These are phyloP conservation scores for Candida piceae DNA, from an alignment of 805 yeast species.

Conservation along the genomic window DNA sequence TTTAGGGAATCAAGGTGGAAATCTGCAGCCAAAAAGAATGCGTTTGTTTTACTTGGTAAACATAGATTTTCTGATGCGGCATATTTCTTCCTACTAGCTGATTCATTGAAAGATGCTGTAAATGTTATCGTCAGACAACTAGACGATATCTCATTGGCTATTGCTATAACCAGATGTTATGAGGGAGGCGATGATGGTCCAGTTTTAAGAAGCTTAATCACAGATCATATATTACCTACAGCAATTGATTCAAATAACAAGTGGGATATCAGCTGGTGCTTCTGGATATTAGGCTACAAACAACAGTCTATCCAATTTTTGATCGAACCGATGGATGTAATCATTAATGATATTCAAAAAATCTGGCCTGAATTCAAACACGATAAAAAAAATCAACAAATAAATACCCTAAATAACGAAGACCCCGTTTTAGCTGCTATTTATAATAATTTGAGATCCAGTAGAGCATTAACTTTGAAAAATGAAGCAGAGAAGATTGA, in stretches of 20 bases:
- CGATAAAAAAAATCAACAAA: conserved; percentile 34
- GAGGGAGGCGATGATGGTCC: conserved; percentile 56
- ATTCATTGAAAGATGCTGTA: conserved; percentile 68
- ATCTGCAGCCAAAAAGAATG: conserved; percentile 87
- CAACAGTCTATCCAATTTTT: conserved; percentile 57
- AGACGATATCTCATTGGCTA: conserved; percentile 65
- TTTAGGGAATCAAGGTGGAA: conserved; percentile 74
- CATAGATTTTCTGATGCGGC: conserved; percentile 89
- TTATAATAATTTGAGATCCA: conserved; percentile 55
- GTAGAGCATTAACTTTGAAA: conserved; percentile 42
- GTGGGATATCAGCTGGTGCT: conserved; percentile 80
- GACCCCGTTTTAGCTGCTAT: conserved; percentile 78
- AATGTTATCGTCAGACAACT: conserved; percentile 66
- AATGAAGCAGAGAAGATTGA: conserved; percentile 45
- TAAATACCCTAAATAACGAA: conserved; percentile 34
- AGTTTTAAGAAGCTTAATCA: conserved; percentile 44
- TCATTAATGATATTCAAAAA: conserved; percentile 26
- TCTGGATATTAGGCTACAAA: conserved; percentile 55
- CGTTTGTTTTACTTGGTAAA: conserved; percentile 82
- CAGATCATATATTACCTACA: conserved; percentile 44
- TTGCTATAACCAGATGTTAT: conserved; percentile 75
- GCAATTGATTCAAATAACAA: conserved; percentile 63
- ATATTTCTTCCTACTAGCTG: conserved; percentile 77
- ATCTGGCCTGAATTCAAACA: conserved; percentile 25
- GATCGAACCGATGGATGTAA: conserved; percentile 45